phyloP scores from a whole-genome alignment of 768 basidiomycete genomes.

The Hemileccinum rubropunctum region DNA sequence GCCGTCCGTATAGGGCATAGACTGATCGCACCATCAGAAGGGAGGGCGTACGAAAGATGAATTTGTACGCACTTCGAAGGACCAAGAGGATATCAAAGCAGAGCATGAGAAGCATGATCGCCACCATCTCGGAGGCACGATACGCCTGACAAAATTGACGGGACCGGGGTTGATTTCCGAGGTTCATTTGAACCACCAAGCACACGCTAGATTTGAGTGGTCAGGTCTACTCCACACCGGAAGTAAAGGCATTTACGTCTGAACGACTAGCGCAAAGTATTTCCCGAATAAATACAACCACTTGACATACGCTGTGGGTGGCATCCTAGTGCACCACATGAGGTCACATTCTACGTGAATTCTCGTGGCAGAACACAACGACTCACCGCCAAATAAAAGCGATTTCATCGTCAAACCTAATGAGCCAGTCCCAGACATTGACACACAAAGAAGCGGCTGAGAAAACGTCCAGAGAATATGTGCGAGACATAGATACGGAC shows the following conservation, averaged over 20 bases:
- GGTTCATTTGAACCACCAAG: constrained; percentile 1
- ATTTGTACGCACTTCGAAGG: constrained; percentile 19
- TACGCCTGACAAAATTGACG: constrained; percentile 10
- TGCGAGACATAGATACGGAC: too few relatives aligned
- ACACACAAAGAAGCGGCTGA: constrained; percentile 10
- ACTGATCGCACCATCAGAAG: constrained; percentile 10
- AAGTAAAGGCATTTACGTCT: constrained; percentile 11
- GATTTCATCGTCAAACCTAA: constrained; percentile 18
- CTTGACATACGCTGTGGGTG: constrained; percentile 15
- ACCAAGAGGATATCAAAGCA: constrained; percentile 18
- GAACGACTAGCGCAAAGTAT: constrained; percentile 15
- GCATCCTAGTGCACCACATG: constrained; percentile 8
- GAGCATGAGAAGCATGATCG: constrained; percentile 11
- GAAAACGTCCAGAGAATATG: background rate
- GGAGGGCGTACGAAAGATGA: background rate
- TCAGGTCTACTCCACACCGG: background rate
- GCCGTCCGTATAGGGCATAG: constrained; percentile 15
- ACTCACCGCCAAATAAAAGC: constrained; percentile 26
- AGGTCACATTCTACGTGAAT: background rate
- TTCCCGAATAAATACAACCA: constrained; percentile 28
- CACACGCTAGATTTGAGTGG: constrained; percentile 3
- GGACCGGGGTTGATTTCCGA: background rate
- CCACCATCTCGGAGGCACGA: constrained; percentile 12
- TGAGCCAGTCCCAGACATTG: constrained; percentile 20
- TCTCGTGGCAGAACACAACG: background rate